These are phyloP conservation scores for Ormosia semicastrata DNA, from an alignment of 306 rosid genomes.

Conservation along the genomic window DNA sequence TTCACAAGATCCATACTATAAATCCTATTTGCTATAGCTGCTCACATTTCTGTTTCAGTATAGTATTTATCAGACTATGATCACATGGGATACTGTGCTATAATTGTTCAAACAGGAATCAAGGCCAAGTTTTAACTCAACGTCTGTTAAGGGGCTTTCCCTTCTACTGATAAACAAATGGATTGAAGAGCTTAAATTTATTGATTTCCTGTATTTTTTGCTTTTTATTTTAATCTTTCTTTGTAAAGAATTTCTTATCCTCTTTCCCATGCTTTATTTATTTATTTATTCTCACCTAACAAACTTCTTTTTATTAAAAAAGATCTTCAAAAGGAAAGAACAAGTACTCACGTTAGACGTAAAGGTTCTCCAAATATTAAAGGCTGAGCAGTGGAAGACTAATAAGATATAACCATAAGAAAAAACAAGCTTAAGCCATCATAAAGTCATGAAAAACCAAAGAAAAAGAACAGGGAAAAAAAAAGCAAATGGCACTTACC, in stretches of 20 bases:
- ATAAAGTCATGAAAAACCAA: neutral
- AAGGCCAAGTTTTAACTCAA: conserved; percentile 3
- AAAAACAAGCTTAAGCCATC: conserved; percentile 14
- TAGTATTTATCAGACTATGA: neutral
- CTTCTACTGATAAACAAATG: neutral
- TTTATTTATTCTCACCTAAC: neutral
- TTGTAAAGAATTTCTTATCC: neutral
- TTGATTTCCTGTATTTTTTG: neutral
- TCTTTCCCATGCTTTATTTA: neutral
- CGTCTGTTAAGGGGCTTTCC: conserved; percentile 3
- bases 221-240: conserved; percentile 8
- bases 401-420: neutral
- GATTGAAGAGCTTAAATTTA: neutral
- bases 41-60: neutral
- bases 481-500: conserved; percentile 49
- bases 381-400: neutral
- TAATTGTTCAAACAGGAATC: neutral
- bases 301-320: neutral
- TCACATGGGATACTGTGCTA: neutral
- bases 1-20: neutral
- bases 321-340: neutral
- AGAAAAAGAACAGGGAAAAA: neutral
- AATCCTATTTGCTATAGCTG: neutral
- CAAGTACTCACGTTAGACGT: conserved; percentile 1
- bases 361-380: conserved; percentile 6